Evolutionary conservation across 1,284 basidiomycete species (phyloP), one percentile per base, ranked within the genome.

Genomic region (Melampsora americana): DNA sequence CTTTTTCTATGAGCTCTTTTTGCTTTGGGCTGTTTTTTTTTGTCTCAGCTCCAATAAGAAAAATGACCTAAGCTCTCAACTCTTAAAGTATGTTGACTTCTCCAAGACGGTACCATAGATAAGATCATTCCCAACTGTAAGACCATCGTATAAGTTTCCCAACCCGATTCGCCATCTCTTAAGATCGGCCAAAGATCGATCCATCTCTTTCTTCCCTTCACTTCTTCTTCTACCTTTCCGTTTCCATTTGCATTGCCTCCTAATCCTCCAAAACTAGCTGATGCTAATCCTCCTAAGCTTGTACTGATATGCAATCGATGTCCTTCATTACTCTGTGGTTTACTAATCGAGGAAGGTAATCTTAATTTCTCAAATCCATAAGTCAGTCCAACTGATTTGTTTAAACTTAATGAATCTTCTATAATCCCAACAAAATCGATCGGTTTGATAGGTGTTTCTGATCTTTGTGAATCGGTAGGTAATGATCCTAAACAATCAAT

Each of bases 151-250:
- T 73, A 73, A 1, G 71, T 73, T 46, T 73, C 71, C 71, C 71
- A 73, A 32, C 64, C 71, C n/a, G 71, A 73, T 59, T 66, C 64
- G 23, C 71, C 71, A 16, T 66, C 71, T 23, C 71, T 61, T 28
- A 73, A 42, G 50, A 73, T 66, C 42, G 71, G 71, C 71, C 71
- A 73, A 26, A 73, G 71, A 73, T 73, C 71, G 28, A 73, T 73
- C 71, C 71, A 73, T 42, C 50, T 26, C 53, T 62, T 53, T 6
- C n/a, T 56, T 7, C 18, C 16, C 6, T 9, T 7, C 28, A 2
- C 6, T 28, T 56, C 53, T 56, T 56, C 53, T 7, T 23, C 53
- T 1, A n/a, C 12, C 53, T 23, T 28, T n/a, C 28, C n/a, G n/a
- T 56, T 6, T 2, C n/a, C 6, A 56, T 53, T 53, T n/a, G n/a